Percentiles rank a stretch among this genome's conserved stretches.
Evolutionary conservation across 1,284 basidiomycete genomes (phyloP).

Genomic region (Irpex sp.): DNA sequence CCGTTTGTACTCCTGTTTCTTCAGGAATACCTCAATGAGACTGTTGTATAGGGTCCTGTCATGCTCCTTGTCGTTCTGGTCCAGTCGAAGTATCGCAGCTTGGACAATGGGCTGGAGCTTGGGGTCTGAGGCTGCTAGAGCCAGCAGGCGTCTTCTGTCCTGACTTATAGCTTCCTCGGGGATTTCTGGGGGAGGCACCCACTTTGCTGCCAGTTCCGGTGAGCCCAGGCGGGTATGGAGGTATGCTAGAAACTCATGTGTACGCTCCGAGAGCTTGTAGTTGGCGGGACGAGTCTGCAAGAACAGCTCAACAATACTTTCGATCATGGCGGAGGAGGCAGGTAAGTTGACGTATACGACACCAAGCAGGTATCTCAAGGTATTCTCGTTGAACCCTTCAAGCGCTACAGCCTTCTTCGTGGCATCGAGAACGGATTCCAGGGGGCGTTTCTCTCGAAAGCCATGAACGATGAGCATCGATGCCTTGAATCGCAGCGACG

Average conservation of each 20-base stretch:
- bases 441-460: conserved; percentile 7
- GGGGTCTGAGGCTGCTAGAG: conserved; percentile 28
- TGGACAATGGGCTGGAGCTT: conserved; percentile 29
- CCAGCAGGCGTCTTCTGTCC: conserved; percentile 7
- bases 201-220: conserved; percentile 30
- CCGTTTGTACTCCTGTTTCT: conserved; percentile 27
- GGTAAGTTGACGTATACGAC: conserved; percentile 33
- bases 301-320: conserved; percentile 34
- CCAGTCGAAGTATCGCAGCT: conserved; percentile 37
- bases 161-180: conserved; percentile 22
- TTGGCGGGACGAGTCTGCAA: conserved; percentile 28
- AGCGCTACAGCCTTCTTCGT: conserved; percentile 11
- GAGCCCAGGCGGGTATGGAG: conserved; percentile 32
- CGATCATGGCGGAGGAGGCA: conserved; percentile 27
- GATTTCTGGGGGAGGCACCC: conserved; percentile 24
- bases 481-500: conserved; percentile 34
- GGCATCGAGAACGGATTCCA: conserved; percentile 20
- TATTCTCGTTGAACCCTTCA: conserved; percentile 32
- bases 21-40: conserved; percentile 39
- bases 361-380: conserved; percentile 37
- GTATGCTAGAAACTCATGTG: conserved; percentile 35
- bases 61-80: conserved; percentile 31
- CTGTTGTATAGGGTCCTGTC: conserved; percentile 42
- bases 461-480: conserved; percentile 35
- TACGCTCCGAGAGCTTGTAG: conserved; percentile 28